Base-by-base conservation (phyloP, 768 basidiomycete species). In the Tulasnella sp. region DNA sequence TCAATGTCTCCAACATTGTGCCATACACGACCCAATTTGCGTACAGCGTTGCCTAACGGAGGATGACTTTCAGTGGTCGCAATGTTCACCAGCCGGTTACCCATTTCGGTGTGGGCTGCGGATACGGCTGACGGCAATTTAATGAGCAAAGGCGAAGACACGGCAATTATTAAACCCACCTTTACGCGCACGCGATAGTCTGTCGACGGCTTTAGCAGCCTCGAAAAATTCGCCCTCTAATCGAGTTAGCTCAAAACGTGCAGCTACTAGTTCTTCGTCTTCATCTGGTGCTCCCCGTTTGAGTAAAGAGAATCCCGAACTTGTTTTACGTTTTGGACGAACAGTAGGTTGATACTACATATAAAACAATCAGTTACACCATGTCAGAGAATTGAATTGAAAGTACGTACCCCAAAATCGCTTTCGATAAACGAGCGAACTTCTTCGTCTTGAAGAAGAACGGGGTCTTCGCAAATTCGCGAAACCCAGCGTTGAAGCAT, bases 401-500 rank as follows among this genome's bases (percentile, higher is more conserved):
- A 8, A 3, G 25, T 4, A 64, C 71, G 55, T 54, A 73, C 72
- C 3, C 95, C 95, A 69, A 98, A 99, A 65, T 98, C 93, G 58
- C 82, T 91, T 67, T 99, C 95, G 54, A 99, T 77, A 63, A 99
- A 99, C 13, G 83, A 83, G 27, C 93, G 79, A 53, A 96, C 65
- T 63, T 99, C 95, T 60, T 98, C 95, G 59, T 98, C 93, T 49
- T 79, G 69, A 34, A 88, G 68, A 27, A 96, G 66, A 47, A 95
- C 87, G 1, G 81, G 79, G 63, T 98, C 90, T 62, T 92, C 90
- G 67, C 85, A 93, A 28, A 98, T 78, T 50, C 95, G 72, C 9
- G 86, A 80, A 48, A 95, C 75, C 93, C 95, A 99, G 55, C 87
- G 72, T 66, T 98, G 95, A 19, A 98, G 71, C 76, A 92, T 89